phyloP scores from a whole-genome alignment of 2,329 filamentous ascomycete genomes.

The Fusarium sambucinum region DNA sequence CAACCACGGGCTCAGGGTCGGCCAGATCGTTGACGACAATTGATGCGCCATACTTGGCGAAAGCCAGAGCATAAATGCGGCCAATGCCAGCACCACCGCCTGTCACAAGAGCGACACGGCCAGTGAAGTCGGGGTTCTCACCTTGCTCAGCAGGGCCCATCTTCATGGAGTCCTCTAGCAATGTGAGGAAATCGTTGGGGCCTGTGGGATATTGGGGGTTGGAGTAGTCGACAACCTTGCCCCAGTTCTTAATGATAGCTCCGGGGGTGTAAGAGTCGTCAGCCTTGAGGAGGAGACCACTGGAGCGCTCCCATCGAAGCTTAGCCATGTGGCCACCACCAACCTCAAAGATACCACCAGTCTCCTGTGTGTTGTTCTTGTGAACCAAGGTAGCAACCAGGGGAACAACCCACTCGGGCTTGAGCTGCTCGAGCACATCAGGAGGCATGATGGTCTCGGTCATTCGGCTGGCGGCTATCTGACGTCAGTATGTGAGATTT shows the following conservation, averaged over 20 bases:
- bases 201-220: constrained; percentile 83
- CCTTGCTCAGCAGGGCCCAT: constrained; percentile 78
- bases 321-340: constrained; percentile 94
- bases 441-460: constrained; percentile 95
- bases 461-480: constrained; percentile 87
- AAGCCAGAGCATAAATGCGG: constrained; percentile 88
- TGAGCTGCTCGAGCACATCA: constrained; percentile 86
- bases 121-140: constrained; percentile 82
- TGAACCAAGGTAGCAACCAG: constrained; percentile 90
- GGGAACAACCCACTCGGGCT: constrained; percentile 95
- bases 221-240: constrained; percentile 87
- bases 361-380: constrained; percentile 84
- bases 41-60: constrained; percentile 84
- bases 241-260: constrained; percentile 90
- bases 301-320: constrained; percentile 93
- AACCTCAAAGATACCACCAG: constrained; percentile 90
- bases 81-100: constrained; percentile 92
- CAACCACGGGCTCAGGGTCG: constrained; percentile 89
- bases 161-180: constrained; percentile 87
- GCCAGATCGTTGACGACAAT: constrained; percentile 97
- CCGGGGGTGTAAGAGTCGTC: constrained; percentile 90
- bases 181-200: constrained; percentile 85
- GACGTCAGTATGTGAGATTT: constrained; percentile 27
- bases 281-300: constrained; percentile 88
- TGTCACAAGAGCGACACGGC: constrained; percentile 87